Evolutionary conservation across 768 basidiomycete genomes (phyloP), one percentile per base, ranked within the genome.

Genomic region (Candolleomyces aberdarensis): DNA sequence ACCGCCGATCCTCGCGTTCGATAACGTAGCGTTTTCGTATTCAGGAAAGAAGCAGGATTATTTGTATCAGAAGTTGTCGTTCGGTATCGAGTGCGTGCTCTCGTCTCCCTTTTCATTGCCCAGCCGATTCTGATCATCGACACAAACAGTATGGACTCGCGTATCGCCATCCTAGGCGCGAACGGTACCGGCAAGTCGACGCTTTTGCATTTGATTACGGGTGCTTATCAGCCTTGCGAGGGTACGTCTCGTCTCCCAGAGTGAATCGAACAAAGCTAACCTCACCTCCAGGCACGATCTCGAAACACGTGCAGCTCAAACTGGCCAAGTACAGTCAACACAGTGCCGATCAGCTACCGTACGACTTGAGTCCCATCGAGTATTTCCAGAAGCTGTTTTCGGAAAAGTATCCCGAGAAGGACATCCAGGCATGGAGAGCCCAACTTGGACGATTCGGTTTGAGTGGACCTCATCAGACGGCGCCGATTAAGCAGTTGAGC

Each of bases 241-340:
- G 26, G 26, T 26, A 3, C 26, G 26, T 26, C 3, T 3, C 26
- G 3, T 26, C 26, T 26, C 26, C 26, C 26, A 3, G 1, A 26
- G 26, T 26, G 26, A 26, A 26, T 26, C 26, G 26, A 26, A 26
- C 26, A 26, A 26, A 26, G 26, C 26, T 26, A 26, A 26, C 26
- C 26, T 26, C 26, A n/a, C 77, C 76, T 64, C 84, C 90, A 72
- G 97, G 97, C 55, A 94, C 92, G 43, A 73, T 99, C 66, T 91
- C 91, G 54, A 93, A 93, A 69, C 97, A 99, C 73, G 80, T 89
- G 47, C 82, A 81, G 19, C 84, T 99, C 67, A 99, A 99, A 75
- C 86, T 99, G 61, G 92, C 95, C 65, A 99, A 98, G 76, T 99
- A 99, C 82, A 94, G 92, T 5, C 97, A 99, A 78, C 97, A 99